Evolutionary conservation across 2,329 filamentous ascomycete genomes (phyloP), one percentile per base, ranked within the genome.

Genomic region (Bipolaris sorokiniana): DNA sequence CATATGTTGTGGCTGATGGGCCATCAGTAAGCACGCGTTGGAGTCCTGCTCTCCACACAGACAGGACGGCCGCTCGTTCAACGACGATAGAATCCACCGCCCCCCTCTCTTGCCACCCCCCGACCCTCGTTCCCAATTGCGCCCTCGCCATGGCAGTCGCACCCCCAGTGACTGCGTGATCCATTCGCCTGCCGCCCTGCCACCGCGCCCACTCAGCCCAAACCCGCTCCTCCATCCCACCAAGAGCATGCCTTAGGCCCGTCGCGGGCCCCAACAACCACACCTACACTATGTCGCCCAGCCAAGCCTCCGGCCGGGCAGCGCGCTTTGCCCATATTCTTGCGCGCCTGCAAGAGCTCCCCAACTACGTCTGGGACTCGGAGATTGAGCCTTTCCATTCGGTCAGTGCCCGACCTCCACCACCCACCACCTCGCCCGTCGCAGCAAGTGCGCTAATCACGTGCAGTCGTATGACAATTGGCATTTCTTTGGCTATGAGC

Each of bases 391-490:
- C 80, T 9, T 82, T 82, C 65, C 81, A 83, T 61, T 80, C 78
- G 34, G 79, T 78, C 58, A 59, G 73, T 53, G n/a, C 20, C 23
- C 28, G 33, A 31, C 28, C 48, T 10, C 16, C n/a, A 13, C 9
- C 26, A 28, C 26, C 23, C 7, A 28, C 7, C 9, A 20, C 16
- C 37, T 9, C 23, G 20, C 16, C 6, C 5, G 16, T 16, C 26
- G 16, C 45, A 23, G 22, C 33, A 40, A 47, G 22, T 23, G 11
- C 28, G 58, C 69, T 73, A 56, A 74, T 60, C 10, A 22, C 31
- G 26, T 34, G 18, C 79, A 85, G 48, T 91, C 88, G 68, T 97
- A 97, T 77, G 92, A 96, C 75, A 92, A 93, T 80, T 98, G 93
- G 92, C 80, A 83, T 66, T 79, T 81, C 61, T 80, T 79, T 60